Evolutionary conservation across 2,329 filamentous ascomycete genomes (phyloP).

Genomic region (Phialemonium atrogriseum): DNA sequence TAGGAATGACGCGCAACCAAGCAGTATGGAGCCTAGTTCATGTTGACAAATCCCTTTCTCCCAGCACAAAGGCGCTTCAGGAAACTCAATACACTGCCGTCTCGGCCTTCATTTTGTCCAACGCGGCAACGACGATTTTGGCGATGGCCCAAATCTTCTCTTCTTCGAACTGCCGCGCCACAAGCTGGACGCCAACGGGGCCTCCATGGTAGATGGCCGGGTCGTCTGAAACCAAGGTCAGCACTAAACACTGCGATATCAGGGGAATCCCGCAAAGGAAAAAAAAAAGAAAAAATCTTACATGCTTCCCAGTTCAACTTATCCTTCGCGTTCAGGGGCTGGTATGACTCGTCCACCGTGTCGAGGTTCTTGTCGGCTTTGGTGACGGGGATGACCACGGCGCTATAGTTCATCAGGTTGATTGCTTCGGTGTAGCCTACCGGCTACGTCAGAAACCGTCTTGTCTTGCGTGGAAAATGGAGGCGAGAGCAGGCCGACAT

Average conservation of each 20-base stretch:
- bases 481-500: too few species aligned
- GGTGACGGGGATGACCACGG: conserved; percentile 46
- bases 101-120: too few species aligned
- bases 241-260: too few species aligned
- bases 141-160: conserved; percentile 39
- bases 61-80: too few species aligned
- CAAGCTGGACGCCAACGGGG: conserved; percentile 37
- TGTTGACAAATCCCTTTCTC: too few species aligned
- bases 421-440: conserved; percentile 19
- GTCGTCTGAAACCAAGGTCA: conserved; percentile 36
- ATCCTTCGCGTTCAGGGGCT: conserved; percentile 33
- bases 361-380: conserved; percentile 42
- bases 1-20: too few species aligned
- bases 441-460: too few species aligned
- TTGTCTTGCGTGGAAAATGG: too few species aligned
- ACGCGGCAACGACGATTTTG: conserved; percentile 18
- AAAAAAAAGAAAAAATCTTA: conserved; percentile 26
- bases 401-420: conserved; percentile 49
- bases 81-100: too few species aligned
- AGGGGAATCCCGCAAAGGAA: background rate
- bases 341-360: conserved; percentile 24
- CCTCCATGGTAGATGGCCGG: conserved; percentile 37
- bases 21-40: too few species aligned
- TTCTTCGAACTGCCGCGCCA: conserved; percentile 40
- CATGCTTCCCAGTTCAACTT: conserved; percentile 36